Evolutionary conservation across 495 filamentous ascomycete species (phyloP).

Genomic region (Neurospora sp.): DNA sequence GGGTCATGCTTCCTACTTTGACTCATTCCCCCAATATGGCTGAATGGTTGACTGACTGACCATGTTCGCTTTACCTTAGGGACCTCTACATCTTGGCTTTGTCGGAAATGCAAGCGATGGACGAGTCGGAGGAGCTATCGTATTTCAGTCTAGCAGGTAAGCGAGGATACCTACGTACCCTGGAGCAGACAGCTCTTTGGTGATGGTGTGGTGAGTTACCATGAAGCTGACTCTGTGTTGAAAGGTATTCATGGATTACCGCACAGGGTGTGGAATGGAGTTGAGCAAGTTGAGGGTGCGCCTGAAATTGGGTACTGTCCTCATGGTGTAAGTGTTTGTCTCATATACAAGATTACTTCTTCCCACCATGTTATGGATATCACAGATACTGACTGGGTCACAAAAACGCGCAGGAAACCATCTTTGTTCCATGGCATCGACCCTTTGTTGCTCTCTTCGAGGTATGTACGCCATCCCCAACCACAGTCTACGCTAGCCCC

Average conservation of each 20-base stretch:
- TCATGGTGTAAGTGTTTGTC: slow-evolving; percentile 26
- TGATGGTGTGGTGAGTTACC: neutral
- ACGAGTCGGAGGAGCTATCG: slow-evolving; percentile 33
- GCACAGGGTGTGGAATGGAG: slow-evolving; percentile 37
- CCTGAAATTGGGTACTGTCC: slow-evolving; percentile 37
- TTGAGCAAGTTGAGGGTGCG: slow-evolving; percentile 24
- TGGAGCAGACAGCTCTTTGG: neutral
- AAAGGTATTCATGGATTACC: slow-evolving; percentile 44
- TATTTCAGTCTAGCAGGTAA: slow-evolving; percentile 41
- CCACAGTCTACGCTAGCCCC: neutral
- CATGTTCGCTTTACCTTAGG: slow-evolving; percentile 17
- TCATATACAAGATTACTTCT: neutral
- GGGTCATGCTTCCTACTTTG: neutral
- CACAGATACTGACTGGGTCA: neutral
- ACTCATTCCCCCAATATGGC: neutral
- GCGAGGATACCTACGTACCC: neutral
- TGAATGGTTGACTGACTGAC: neutral
- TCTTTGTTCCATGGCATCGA: slow-evolving; percentile 34
- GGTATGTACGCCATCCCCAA: slow-evolving; percentile 10
- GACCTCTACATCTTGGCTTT: slow-evolving; percentile 38
- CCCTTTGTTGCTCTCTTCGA: slow-evolving; percentile 32
- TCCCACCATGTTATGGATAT: neutral
- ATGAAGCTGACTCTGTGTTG: neutral
- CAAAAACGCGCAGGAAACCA: slow-evolving; percentile 22
- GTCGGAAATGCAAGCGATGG: slow-evolving; percentile 26